These are phyloP conservation scores for Leccinum pachyderme DNA, from an alignment of 1,284 basidiomycete species.

Conservation along the genomic window DNA sequence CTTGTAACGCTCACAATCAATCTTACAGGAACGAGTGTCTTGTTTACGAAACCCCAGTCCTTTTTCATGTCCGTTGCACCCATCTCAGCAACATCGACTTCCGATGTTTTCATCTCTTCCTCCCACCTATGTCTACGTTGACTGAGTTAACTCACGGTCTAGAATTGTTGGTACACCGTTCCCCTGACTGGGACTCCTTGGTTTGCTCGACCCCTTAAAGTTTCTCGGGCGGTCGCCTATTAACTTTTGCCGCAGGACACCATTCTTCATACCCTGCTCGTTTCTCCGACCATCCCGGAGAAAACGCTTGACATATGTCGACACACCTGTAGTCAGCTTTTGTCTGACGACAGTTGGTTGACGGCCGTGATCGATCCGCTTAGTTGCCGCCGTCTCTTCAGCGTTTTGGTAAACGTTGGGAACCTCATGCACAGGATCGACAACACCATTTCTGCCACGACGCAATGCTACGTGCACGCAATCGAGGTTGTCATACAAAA, in stretches of 20 bases:
- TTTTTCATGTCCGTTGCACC: slow-evolving; percentile 23
- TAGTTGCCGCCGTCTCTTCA: slow-evolving; percentile 33
- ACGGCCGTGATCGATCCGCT: slow-evolving; percentile 23
- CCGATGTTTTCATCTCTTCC: slow-evolving; percentile 23
- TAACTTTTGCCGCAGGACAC: slow-evolving; percentile 26
- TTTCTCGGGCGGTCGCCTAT: not conserved
- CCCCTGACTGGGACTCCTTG: slow-evolving; percentile 35
- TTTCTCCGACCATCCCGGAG: slow-evolving; percentile 30
- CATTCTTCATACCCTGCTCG: slow-evolving; percentile 24
- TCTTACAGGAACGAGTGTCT: slow-evolving; percentile 34
- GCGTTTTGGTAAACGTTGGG: slow-evolving; percentile 35
- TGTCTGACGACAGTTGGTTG: slow-evolving; percentile 28
- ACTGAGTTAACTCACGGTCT: slow-evolving; percentile 27
- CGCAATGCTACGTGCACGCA: slow-evolving; percentile 35
- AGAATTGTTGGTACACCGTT: slow-evolving; percentile 22
- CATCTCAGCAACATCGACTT: slow-evolving; percentile 10
- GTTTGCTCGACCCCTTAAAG: slow-evolving; percentile 18
- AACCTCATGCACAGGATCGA: slow-evolving; percentile 38
- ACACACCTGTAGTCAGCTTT: slow-evolving; percentile 33
- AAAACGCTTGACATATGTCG: slow-evolving; percentile 31
- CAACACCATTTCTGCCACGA: slow-evolving; percentile 32
- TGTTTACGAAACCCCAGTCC: slow-evolving; percentile 30
- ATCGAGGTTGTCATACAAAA: slow-evolving; percentile 37
- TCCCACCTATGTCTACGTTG: slow-evolving; percentile 27
- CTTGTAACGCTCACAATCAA: slow-evolving; percentile 31